Evolutionary conservation across 768 basidiomycete species (phyloP), one percentile per base, ranked within the genome.

Genomic region (Serendipita vermifera): DNA sequence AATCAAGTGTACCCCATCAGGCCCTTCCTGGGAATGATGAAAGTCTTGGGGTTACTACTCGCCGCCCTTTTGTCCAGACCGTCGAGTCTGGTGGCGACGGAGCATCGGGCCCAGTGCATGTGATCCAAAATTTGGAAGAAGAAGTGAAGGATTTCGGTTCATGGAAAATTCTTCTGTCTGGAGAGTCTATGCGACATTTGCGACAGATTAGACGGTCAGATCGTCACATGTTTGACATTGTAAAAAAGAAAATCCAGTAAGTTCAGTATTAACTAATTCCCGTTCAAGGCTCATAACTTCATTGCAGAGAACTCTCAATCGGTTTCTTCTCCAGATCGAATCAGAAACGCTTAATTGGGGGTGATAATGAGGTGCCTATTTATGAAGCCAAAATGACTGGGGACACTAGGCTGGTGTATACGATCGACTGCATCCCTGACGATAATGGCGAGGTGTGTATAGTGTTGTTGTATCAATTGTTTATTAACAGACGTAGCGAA

Each of bases 321-420:
- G 84, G 83, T 0, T 76, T 79, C 56, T 85, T 86, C 61, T 84
- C 83, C 1, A 71, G 72, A 9, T 78, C 81, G 57, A 85, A 85
- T 59, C 81, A 85, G 60, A 82, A 82, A 64, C 67, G 74, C 5
- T 67, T 85, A 11, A 78, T 71, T 20, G 73, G 73, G 0, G 53
- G 64, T 0, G 67, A 70, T 11, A 64, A 66, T 13, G 74, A 75
- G 0, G 65, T 85, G 2, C 80, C 83, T 0, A 74, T 85, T 7
- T 85, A 74, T 54, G 82, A 84, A 62, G 84, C 84, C 0, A 84
- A 82, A 64, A 79, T 84, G 73, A 77, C 76, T 7, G 61, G 69
- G 0, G 77, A 80, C 59, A 63, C 72, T 22, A 68, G 77, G 9
- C 64, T 82, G 22, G 70, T 82, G 76, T 77, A 78, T 59, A 76